These are phyloP conservation scores for Hyaloscypha bicolor DNA, from an alignment of 495 filamentous ascomycete species.

Conservation along the genomic window DNA sequence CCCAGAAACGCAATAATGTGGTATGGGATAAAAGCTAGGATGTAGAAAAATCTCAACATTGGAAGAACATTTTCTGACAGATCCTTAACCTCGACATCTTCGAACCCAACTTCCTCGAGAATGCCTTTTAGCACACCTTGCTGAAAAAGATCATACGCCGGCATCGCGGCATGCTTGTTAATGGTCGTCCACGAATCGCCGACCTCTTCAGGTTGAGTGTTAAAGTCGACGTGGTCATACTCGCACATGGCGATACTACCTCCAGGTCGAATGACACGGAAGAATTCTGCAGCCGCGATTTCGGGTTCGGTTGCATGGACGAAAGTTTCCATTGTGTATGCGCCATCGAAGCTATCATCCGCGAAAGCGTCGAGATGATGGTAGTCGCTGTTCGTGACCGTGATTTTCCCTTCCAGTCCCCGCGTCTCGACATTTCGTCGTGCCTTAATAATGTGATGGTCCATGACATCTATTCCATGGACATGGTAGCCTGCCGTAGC, in stretches of 20 bases:
- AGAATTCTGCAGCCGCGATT: constrained; percentile 49
- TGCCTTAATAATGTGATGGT: constrained; percentile 50
- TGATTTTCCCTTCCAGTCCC: constrained; percentile 42
- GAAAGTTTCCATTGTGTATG: constrained; percentile 63
- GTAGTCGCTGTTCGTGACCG: constrained; percentile 51
- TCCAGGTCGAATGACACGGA: constrained; percentile 51
- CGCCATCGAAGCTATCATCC: constrained; percentile 48
- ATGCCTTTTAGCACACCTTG: constrained; percentile 39
- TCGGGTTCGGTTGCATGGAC: constrained; percentile 56
- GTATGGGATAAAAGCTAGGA: constrained; percentile 55
- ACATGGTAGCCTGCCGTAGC: constrained; percentile 44
- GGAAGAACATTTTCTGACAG: constrained; percentile 52
- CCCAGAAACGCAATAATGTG: constrained; percentile 48
- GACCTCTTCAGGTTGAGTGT: constrained; percentile 35
- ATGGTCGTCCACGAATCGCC: constrained; percentile 41
- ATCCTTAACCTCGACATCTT: constrained; percentile 48
- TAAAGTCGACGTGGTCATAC: constrained; percentile 48
- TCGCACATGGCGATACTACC: constrained; percentile 51
- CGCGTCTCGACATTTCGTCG: constrained; percentile 41
- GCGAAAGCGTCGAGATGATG: constrained; percentile 49
- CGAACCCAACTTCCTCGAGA: constrained; percentile 53
- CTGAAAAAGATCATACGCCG: constrained; percentile 41
- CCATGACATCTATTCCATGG: constrained; percentile 53
- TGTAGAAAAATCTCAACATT: constrained; percentile 53
- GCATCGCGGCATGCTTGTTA: constrained; percentile 52